phyloP scores from a whole-genome alignment of 805 yeast genomes.

The Cyberlindnera misumaiensis region DNA sequence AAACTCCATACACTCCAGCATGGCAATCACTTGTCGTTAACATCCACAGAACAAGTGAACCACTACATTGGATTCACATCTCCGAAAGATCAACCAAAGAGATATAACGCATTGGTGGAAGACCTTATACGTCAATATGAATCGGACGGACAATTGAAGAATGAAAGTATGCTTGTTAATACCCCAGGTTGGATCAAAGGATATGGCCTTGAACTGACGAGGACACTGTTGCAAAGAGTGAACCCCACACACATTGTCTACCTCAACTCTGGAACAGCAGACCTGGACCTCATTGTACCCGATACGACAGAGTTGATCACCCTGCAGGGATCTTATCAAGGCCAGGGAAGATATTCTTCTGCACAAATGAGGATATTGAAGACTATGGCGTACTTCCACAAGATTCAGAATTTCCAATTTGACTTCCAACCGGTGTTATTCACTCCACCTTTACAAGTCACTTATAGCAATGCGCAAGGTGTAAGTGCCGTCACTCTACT shows the following conservation, averaged over 20 bases:
- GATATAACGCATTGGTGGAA: slow-evolving; percentile 40
- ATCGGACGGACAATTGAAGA: slow-evolving; percentile 20
- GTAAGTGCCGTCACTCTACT: slow-evolving; percentile 30
- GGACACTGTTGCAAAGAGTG: slow-evolving; percentile 30
- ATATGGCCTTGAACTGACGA: slow-evolving; percentile 64
- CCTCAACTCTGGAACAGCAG: slow-evolving; percentile 35
- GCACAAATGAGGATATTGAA: slow-evolving; percentile 47
- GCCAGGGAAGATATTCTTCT: slow-evolving; percentile 34
- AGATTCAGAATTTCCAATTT: slow-evolving; percentile 19
- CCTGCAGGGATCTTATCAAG: slow-evolving; percentile 27
- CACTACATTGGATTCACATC: slow-evolving; percentile 57
- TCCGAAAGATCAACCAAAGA: slow-evolving; percentile 59
- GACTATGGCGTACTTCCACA: slow-evolving; percentile 49
- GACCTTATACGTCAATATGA: slow-evolving; percentile 33
- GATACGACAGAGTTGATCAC: slow-evolving; percentile 26
- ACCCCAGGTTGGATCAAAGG: slow-evolving; percentile 94
- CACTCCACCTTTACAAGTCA: slow-evolving; percentile 34
- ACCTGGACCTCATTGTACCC: slow-evolving; percentile 22
- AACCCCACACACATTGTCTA: slow-evolving; percentile 54
- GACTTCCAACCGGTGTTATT: slow-evolving; percentile 38
- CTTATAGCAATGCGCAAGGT: slow-evolving; percentile 30
- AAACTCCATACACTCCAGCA: slow-evolving; percentile 26
- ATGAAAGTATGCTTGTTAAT: slow-evolving; percentile 49
- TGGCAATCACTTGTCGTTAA: slow-evolving; percentile 27
- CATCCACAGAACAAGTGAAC: slow-evolving; percentile 7